A percentile compares a stretch with the other conserved stretches of the same genome.
phyloP scores from a whole-genome alignment of 805 yeast genomes.

The Gaillardinia entomophila region DNA sequence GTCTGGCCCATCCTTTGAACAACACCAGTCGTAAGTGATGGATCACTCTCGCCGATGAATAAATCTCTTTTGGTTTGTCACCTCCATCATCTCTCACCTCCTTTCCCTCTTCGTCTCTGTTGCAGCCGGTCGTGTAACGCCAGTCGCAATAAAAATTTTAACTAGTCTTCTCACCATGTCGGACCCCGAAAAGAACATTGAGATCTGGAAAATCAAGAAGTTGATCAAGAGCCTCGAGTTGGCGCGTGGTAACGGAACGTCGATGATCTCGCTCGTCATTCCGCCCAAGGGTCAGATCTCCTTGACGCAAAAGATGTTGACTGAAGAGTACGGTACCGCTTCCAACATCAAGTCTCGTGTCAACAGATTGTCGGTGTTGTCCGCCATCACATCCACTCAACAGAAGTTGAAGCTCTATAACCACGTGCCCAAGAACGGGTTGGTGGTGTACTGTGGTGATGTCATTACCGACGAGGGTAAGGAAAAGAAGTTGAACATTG shows the following conservation, averaged over 20 bases:
- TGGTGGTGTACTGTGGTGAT: slow-evolving; percentile 97
- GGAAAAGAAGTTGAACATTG: slow-evolving; percentile 93
- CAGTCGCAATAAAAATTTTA: too few relatives aligned
- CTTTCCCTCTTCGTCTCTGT: too few relatives aligned
- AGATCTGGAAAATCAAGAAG: slow-evolving; percentile 98
- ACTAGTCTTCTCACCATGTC: slow-evolving; percentile 17
- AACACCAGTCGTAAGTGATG: too few relatives aligned
- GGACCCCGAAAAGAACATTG: slow-evolving; percentile 87
- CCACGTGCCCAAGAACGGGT: slow-evolving; percentile 88
- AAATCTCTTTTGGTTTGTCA: too few relatives aligned
- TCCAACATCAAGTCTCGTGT: slow-evolving; percentile 97
- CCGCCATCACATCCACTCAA: slow-evolving; percentile 98
- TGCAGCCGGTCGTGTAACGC: too few relatives aligned
- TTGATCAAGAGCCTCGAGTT: slow-evolving; percentile 77
- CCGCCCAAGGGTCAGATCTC: slow-evolving; percentile 96
- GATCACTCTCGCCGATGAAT: too few relatives aligned
- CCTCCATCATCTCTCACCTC: too few relatives aligned
- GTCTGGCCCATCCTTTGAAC: too few relatives aligned
- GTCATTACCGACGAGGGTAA: slow-evolving; percentile 95
- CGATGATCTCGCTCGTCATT: slow-evolving; percentile 94
- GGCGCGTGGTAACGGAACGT: slow-evolving; percentile 98
- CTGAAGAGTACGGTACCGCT: slow-evolving; percentile 98
- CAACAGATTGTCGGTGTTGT: slow-evolving; percentile 87
- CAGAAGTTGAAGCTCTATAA: slow-evolving; percentile 89
- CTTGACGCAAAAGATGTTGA: slow-evolving; percentile 79